phyloP scores from a whole-genome alignment of 2,329 filamentous ascomycete species.

The Exophiala alcalophila region DNA sequence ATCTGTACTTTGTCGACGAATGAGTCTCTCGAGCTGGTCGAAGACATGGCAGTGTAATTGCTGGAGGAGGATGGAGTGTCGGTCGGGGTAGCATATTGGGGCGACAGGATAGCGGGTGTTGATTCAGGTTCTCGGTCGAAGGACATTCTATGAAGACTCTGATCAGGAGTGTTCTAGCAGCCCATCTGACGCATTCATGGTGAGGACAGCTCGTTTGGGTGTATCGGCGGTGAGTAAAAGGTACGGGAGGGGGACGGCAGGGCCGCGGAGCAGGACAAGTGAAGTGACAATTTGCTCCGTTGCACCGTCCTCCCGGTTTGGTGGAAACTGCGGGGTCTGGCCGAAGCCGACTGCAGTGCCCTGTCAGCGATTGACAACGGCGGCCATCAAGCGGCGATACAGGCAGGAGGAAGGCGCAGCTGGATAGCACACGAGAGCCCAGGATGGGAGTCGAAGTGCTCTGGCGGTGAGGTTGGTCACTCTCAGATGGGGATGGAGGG shows the following conservation, averaged over 20 bases:
- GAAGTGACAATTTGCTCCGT: slow-evolving; percentile 11
- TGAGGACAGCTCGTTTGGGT: slow-evolving; percentile 1
- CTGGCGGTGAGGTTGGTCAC: no score
- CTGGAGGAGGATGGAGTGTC: slow-evolving; percentile 22
- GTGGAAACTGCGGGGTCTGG: slow-evolving; percentile 29
- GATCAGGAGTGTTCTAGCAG: slow-evolving; percentile 7
- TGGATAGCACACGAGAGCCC: slow-evolving; percentile 1
- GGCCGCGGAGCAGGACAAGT: slow-evolving; percentile 2
- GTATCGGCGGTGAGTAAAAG: slow-evolving; percentile 1
- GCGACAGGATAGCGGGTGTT: slow-evolving; percentile 23
- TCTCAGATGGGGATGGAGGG: no score
- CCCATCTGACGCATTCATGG: slow-evolving; percentile 25
- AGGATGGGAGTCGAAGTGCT: background rate
- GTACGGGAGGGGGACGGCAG: background rate
- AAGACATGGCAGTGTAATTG: slow-evolving; percentile 30
- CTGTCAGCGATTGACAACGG: slow-evolving; percentile 23
- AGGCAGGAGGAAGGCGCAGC: background rate
- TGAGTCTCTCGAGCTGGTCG: slow-evolving; percentile 30
- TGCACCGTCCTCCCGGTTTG: slow-evolving; percentile 17
- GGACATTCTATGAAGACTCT: slow-evolving; percentile 26
- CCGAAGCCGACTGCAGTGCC: slow-evolving; percentile 19
- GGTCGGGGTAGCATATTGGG: slow-evolving; percentile 32
- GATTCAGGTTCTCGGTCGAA: slow-evolving; percentile 27
- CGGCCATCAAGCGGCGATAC: slow-evolving; percentile 14
- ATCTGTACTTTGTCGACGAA: slow-evolving; percentile 40